Percentiles rank a stretch among this genome's conserved stretches.
Conservation (phyloP, 495 filamentous ascomycete genomes). For the Hypoxylon crocopeplum region DNA sequence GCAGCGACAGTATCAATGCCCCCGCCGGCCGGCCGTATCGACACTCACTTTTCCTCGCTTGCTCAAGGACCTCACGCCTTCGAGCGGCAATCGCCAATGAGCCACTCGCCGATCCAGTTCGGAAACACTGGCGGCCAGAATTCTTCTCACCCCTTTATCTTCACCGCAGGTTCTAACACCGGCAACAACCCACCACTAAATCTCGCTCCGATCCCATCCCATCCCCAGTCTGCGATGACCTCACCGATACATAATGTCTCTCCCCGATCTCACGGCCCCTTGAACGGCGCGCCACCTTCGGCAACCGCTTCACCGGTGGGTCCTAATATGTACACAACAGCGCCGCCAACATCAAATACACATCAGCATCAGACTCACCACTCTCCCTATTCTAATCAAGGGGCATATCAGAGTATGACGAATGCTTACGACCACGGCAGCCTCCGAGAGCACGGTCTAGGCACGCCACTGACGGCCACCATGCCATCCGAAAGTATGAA, state of each 20-base stretch:
- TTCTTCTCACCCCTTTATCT: conserved; percentile 39
- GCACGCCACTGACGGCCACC: conserved; percentile 37
- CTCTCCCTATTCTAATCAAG: conserved; percentile 38
- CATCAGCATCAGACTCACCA: conserved; percentile 39
- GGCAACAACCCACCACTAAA: conserved; percentile 38
- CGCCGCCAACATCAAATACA: conserved; percentile 39
- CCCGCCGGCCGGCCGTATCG: conserved; percentile 39
- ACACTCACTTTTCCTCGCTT: conserved; percentile 41
- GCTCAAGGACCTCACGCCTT: conserved; percentile 34
- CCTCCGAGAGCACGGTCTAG: conserved; percentile 38
- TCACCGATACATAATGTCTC: conserved; percentile 42
- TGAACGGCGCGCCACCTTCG: conserved; percentile 35
- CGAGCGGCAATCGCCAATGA: conserved; percentile 41
- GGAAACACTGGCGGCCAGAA: conserved; percentile 28
- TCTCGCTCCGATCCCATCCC: conserved; percentile 40
- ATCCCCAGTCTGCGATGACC: conserved; percentile 36
- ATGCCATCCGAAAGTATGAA: conserved; percentile 41
- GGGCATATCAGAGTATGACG: conserved; percentile 36
- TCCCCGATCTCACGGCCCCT: conserved; percentile 35
- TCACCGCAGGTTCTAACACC: conserved; percentile 31
- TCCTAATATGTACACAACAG: conserved; percentile 42
- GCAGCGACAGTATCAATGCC: conserved; percentile 41
- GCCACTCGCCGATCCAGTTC: conserved; percentile 40
- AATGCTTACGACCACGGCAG: conserved; percentile 43
- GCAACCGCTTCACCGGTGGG: conserved; percentile 41